Conservation (phyloP, 768 basidiomycete species). For the Polyporus arcularius region DNA sequence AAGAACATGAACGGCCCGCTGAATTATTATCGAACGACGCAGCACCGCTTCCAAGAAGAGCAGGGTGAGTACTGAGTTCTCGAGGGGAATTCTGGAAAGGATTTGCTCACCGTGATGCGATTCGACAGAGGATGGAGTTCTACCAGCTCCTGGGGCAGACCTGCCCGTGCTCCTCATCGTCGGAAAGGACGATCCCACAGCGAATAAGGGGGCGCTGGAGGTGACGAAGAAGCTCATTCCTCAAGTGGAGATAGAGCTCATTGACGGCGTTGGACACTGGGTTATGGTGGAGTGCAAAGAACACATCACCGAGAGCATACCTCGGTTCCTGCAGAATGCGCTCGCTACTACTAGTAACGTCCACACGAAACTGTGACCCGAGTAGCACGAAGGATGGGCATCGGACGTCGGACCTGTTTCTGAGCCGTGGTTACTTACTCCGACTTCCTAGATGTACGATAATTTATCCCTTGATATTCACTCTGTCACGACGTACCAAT, state of each 20-base stretch:
- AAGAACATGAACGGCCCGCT: slow-evolving; percentile 66
- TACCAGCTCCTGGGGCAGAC: slow-evolving; percentile 42
- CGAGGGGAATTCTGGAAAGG: neutral
- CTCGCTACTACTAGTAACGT: neutral
- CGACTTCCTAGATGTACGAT: neutral
- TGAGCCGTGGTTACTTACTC: neutral
- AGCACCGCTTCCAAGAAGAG: slow-evolving; percentile 69
- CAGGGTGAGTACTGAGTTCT: slow-evolving; percentile 30
- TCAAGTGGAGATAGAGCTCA: slow-evolving; percentile 48
- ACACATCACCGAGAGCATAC: slow-evolving; percentile 42
- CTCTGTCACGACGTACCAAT: too few species aligned
- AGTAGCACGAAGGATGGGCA: neutral
- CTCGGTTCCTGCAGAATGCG: slow-evolving; percentile 5
- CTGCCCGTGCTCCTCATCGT: slow-evolving; percentile 64
- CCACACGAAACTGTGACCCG: slow-evolving; percentile 14
- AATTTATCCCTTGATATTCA: too few species aligned
- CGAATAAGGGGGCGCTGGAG: slow-evolving; percentile 41
- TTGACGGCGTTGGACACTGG: slow-evolving; percentile 70
- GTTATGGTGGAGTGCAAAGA: slow-evolving; percentile 64
- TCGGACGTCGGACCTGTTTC: neutral
- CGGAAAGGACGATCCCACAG: slow-evolving; percentile 57
- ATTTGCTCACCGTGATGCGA: slow-evolving; percentile 4
- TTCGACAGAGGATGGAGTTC: slow-evolving; percentile 44
- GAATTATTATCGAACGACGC: slow-evolving; percentile 74
- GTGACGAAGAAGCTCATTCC: slow-evolving; percentile 53